Percentiles rank a stretch among this genome's conserved stretches.
Evolutionary conservation across 2,329 filamentous ascomycete genomes (phyloP).

Genomic region (Pseudogymnoascus sp.): DNA sequence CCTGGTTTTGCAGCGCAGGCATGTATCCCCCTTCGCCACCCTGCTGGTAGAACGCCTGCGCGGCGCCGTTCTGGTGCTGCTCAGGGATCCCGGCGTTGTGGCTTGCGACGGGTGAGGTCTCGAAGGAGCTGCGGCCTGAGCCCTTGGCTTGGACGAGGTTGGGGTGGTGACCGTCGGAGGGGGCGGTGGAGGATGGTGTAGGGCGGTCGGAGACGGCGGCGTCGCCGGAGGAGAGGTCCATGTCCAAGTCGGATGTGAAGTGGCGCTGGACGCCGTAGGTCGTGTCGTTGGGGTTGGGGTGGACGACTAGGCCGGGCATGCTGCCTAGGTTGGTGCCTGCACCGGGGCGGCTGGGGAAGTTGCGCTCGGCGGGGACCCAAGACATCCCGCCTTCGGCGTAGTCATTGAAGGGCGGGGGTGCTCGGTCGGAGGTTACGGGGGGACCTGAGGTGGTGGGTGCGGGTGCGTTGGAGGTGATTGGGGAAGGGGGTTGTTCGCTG

Average conservation of each 20-base stretch:
- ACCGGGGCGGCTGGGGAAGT: not conserved
- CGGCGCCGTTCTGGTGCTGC: not conserved
- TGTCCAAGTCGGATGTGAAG: constrained; percentile 27
- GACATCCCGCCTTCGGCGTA: not conserved
- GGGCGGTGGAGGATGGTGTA: constrained; percentile 50
- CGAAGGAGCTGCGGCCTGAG: constrained; percentile 35
- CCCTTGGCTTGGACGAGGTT: constrained; percentile 16
- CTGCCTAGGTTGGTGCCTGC: not conserved
- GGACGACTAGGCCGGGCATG: not conserved
- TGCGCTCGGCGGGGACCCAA: not conserved
- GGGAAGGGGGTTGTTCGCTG: not conserved
- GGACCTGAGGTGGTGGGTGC: constrained; percentile 15
- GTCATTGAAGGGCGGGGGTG: not conserved
- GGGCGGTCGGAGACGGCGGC: constrained; percentile 42
- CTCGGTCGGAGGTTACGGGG: not conserved
- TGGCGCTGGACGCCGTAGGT: constrained; percentile 1
- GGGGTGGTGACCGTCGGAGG: constrained; percentile 32
- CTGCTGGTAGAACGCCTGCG: not conserved
- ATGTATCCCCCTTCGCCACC: not conserved
- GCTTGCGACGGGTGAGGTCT: constrained; percentile 39
- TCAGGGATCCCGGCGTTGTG: not conserved
- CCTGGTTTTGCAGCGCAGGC: not conserved
- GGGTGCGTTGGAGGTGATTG: not conserved
- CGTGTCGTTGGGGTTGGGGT: not conserved
- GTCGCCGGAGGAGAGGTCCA: constrained; percentile 42